These are phyloP conservation scores for Heterobasidion parviporum DNA, from an alignment of 1,284 basidiomycete genomes.

Conservation along the genomic window DNA sequence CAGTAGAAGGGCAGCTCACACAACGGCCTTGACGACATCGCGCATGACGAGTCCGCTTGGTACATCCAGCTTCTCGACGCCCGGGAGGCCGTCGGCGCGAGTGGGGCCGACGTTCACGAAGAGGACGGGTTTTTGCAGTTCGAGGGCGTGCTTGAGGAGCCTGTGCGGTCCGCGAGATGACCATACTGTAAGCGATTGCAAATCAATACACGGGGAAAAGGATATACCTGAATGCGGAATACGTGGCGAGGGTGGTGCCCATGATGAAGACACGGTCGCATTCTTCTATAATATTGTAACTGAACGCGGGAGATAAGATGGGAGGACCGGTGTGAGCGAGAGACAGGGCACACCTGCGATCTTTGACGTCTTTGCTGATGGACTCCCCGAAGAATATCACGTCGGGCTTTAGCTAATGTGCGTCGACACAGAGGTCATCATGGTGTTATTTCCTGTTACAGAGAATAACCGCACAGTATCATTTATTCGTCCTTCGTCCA, in stretches of 20 bases:
- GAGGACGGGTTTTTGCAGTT: conserved; percentile 68
- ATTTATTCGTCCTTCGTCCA: conserved; percentile 42
- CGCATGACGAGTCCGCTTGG: conserved; percentile 61
- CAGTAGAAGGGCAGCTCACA: conserved; percentile 32
- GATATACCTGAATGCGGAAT: conserved; percentile 75
- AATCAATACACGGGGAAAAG: neutral
- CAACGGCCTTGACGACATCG: conserved; percentile 45
- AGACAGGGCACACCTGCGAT: conserved; percentile 54
- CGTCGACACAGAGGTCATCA: neutral
- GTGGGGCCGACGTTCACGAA: conserved; percentile 84
- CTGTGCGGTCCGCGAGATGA: conserved; percentile 23
- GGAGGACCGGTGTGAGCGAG: neutral
- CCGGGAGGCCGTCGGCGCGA: conserved; percentile 68
- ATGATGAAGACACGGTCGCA: conserved; percentile 69
- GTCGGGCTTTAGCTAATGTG: conserved; percentile 65
- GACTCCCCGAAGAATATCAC: conserved; percentile 90
- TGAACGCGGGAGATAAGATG: conserved; percentile 16
- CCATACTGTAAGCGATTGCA: neutral
- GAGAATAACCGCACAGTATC: conserved; percentile 2
- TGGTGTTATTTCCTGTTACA: neutral
- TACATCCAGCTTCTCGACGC: conserved; percentile 72
- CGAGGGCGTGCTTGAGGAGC: conserved; percentile 74
- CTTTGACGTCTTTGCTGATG: conserved; percentile 52
- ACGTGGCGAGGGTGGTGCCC: conserved; percentile 88
- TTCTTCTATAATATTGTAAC: conserved; percentile 52